These are phyloP conservation scores for Beauveria pseudobassiana DNA, from an alignment of 2,329 filamentous ascomycete species.

Conservation along the genomic window DNA sequence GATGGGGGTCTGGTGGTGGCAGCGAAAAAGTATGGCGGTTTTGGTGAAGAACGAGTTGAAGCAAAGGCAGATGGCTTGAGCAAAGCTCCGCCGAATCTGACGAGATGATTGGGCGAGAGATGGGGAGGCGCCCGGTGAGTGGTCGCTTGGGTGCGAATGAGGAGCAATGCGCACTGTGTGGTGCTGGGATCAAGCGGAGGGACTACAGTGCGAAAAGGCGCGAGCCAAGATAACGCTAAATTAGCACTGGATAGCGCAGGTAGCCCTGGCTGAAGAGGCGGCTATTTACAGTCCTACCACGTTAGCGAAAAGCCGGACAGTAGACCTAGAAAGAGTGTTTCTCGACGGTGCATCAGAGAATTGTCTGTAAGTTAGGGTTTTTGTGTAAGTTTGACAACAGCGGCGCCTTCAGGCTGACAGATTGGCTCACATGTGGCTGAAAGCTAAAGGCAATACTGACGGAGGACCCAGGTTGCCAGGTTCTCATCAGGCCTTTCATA, in stretches of 20 bases:
- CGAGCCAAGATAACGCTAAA: neutral
- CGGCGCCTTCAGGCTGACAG: too few relatives aligned
- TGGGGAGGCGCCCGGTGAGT: neutral
- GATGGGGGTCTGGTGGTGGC: neutral
- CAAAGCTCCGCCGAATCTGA: slow-evolving; percentile 1
- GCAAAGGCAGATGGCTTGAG: slow-evolving; percentile 5
- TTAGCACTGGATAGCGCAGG: neutral
- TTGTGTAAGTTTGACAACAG: too few relatives aligned
- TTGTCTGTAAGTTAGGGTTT: too few relatives aligned
- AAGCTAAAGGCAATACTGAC: neutral
- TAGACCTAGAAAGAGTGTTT: too few relatives aligned
- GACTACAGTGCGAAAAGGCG: neutral
- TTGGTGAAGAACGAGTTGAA: neutral
- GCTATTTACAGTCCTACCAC: neutral
- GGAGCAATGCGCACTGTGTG: neutral
- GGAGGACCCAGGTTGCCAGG: too few relatives aligned
- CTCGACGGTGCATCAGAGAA: neutral
- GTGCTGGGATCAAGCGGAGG: neutral
- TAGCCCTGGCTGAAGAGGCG: neutral
- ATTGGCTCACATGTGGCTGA: neutral
- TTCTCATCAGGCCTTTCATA: too few relatives aligned
- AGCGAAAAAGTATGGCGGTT: neutral
- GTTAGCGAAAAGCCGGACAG: neutral
- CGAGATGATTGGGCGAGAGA: slow-evolving; percentile 9
- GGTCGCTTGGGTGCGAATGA: neutral